Base-by-base conservation (phyloP, 805 yeast species). In the Candida bentonensis region DNA sequence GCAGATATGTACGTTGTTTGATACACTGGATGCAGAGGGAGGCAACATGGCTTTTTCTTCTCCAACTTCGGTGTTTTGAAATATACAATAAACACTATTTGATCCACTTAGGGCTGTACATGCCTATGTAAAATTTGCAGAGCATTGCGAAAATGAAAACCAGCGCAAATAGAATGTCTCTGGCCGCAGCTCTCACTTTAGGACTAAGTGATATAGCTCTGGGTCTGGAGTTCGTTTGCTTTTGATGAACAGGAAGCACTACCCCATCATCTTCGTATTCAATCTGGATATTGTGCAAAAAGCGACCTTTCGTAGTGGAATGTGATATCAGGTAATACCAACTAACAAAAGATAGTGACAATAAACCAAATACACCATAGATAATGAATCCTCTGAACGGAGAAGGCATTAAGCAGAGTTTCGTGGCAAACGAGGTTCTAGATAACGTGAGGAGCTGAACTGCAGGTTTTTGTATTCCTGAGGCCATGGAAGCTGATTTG, bases 401-500 rank as follows among this genome's bases (percentile, higher is more conserved):
- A 4, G 53, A 47, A 2, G 56, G 58, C 48, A 56, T 49, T 4
- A 57, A 44, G 44, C 65, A 62, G 21, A 61, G 66, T 59, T 7
- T 49, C 47, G 43, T 45, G 51, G 2, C 47, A 42, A 15, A 40
- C 39, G 28, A 20, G 39, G 45, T 51, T 30, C 45, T 53, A 52
- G 53, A 46, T 20, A 92, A 66, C 0, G 95, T 76, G 3, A 92
- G 61, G 42, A 92, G 60, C 58, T 92, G 96, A 40, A 87, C 73
- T 0, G 95, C 97, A 0, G 99, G 99, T 44, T 69, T 67, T 43
- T 68, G 62, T 23, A 92, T 78, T 0, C 97, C 97, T 78, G 85
- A 83, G 21, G 95, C 88, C 94, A 92, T 83, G 13, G 96, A 81
- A 43, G 82, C 76, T 2, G 94, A 77, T 60, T 92, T 92, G 23